phyloP scores from a whole-genome alignment of 176 grass and related monocot species.

The Aegilops speltoides region DNA sequence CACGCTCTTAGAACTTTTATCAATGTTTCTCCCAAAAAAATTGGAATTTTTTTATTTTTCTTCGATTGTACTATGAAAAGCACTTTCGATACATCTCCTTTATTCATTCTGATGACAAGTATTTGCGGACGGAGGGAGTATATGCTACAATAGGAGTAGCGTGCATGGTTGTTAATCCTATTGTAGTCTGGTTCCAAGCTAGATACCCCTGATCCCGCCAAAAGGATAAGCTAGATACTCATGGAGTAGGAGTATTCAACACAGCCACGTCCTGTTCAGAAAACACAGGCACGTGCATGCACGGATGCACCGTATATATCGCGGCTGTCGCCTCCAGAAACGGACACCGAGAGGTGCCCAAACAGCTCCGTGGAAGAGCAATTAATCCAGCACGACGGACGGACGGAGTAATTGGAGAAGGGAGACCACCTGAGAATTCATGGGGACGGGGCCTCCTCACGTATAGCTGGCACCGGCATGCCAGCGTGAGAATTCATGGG shows the following conservation, averaged over 20 bases:
- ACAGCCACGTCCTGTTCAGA: background rate
- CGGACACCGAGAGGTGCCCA: background rate
- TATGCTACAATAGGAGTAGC: too few species aligned
- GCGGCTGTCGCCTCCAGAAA: background rate
- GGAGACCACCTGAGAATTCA: conserved; percentile 4
- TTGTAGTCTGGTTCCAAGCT: background rate
- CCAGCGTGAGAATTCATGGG: background rate
- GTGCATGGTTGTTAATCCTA: background rate
- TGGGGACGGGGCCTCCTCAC: background rate
- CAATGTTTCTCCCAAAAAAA: too few species aligned
- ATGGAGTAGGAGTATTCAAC: background rate
- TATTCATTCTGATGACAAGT: too few species aligned
- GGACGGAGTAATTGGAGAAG: background rate
- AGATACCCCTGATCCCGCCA: too few species aligned
- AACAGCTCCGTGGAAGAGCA: background rate
- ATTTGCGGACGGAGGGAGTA: too few species aligned
- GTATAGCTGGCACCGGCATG: background rate
- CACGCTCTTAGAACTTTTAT: too few species aligned
- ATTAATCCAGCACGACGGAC: background rate
- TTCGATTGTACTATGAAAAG: too few species aligned
- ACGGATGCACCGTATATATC: background rate
- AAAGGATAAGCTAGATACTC: too few species aligned
- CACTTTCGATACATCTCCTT: too few species aligned
- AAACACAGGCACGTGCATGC: background rate
- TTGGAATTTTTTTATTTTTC: too few species aligned